These are phyloP conservation scores for Oxyria digyna DNA, from an alignment of 148 eudicot species.

Conservation along the genomic window DNA sequence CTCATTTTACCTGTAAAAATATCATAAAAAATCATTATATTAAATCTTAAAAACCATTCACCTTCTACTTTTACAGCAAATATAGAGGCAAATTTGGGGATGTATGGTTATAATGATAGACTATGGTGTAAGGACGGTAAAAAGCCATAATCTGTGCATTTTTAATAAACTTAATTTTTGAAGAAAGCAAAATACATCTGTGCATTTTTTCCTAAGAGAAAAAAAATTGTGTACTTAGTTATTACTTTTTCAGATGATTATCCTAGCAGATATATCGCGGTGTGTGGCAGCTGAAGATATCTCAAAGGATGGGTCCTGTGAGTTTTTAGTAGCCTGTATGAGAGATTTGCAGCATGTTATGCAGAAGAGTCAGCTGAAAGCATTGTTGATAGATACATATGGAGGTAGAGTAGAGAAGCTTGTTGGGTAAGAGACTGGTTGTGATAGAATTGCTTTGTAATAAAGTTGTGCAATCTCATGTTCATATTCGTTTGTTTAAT, in stretches of 20 bases:
- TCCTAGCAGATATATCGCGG: conserved; percentile 44
- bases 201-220: neutral
- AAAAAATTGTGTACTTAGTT: neutral
- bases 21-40: neutral
- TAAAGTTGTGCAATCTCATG: neutral
- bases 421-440: conserved; percentile 21
- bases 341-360: conserved; percentile 38
- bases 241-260: conserved; percentile 26
- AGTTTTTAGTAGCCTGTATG: conserved; percentile 38
- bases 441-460: neutral
- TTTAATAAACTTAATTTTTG: no score
- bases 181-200: neutral
- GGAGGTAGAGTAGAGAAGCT: conserved; percentile 49
- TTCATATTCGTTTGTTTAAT: neutral
- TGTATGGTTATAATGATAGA: neutral
- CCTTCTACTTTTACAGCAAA: neutral
- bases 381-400: conserved; percentile 54
- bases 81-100: neutral
- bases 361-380: conserved; percentile 32
- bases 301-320: conserved; percentile 31
- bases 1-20: neutral
- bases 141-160: no score
- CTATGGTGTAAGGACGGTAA: neutral
- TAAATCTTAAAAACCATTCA: neutral
- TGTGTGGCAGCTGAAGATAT: conserved; percentile 37